A percentile compares a stretch with the other conserved stretches of the same genome.
Evolutionary conservation across 805 yeast species (phyloP).

Genomic region (Yamadazyma sp.): DNA sequence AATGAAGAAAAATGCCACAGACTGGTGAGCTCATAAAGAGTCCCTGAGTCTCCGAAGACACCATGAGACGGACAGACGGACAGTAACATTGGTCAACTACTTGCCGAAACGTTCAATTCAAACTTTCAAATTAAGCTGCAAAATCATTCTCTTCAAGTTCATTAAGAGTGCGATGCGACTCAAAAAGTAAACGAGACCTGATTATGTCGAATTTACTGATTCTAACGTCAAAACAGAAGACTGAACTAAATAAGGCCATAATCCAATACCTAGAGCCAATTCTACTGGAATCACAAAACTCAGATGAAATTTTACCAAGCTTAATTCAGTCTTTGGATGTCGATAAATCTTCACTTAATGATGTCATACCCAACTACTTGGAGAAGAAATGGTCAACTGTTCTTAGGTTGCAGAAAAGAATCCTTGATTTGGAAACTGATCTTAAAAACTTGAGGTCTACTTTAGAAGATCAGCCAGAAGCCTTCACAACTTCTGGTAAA

Average conservation of each 20-base stretch:
- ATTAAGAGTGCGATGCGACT: too few relatives aligned
- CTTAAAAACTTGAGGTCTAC: constrained; percentile 47
- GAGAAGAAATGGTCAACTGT: constrained; percentile 90
- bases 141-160: too few relatives aligned
- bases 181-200: too few relatives aligned
- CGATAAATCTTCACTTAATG: constrained; percentile 9
- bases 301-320: constrained; percentile 12
- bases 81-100: too few relatives aligned
- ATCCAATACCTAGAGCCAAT: constrained; percentile 45
- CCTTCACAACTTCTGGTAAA: constrained; percentile 18
- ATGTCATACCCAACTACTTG: constrained; percentile 40
- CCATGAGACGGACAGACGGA: too few relatives aligned
- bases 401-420: constrained; percentile 69
- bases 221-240: constrained; percentile 41
- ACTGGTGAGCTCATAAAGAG: too few relatives aligned
- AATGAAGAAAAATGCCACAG: too few relatives aligned
- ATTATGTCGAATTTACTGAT: constrained; percentile 14
- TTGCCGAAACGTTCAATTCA: too few relatives aligned
- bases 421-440: constrained; percentile 66
- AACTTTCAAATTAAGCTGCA: too few relatives aligned
- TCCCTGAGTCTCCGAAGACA: too few relatives aligned
- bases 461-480: constrained; percentile 27
- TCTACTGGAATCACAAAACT: constrained; percentile 11
- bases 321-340: constrained; percentile 10
- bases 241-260: constrained; percentile 47